Evolutionary conservation across 208 protist genomes (phyloP), one percentile per base, ranked within the genome.

Genomic region (Wallacemonas sp.): DNA sequence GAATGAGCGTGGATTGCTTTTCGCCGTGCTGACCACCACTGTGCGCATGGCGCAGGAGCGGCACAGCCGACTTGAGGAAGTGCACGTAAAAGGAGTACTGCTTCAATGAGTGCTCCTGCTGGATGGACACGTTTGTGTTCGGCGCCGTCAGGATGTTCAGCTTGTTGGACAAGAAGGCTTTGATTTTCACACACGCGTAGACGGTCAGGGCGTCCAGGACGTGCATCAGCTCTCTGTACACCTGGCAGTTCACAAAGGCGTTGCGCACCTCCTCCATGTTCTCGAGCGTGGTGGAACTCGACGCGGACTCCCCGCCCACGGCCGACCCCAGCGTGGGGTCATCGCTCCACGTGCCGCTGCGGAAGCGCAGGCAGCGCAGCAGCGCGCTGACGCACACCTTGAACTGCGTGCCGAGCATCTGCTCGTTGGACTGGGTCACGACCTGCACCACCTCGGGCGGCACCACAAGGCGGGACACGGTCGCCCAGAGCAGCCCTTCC

Each of bases 111-210:
- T 95, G 82, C 31, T 92, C 86, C 45, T 95, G 90, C 62, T 92
- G 90, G 31, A 95, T 92, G 50, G 76, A 91, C 3, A 93, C 72
- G 44, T 95, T 95, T 23, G 90, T 95, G 70, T 93, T 90, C 41
- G 71, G 74, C 12, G 78, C 65, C 11, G 75, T 82, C 44, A 95
- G 62, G 32, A 87, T 61, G 2, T 57, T 48, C 49, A 95, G 70
- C 72, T 93, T 92, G 46, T 82, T 81, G 1, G 80, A 78, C 18
- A 95, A 67, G 52, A 87, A 89, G 14, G 76, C 62, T 22, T 89
- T 88, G 31, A 87, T 82, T 61, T 90, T 91, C 10, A 92, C 70
- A 61, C 90, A 95, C 0, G 90, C 77, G 67, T 82, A 88, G 28
- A 95, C 71, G 0, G 90, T 86, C 2, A 95, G 68, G 10, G 77